A percentile compares a stretch with the other conserved stretches of the same genome.
These are phyloP conservation scores for Platanthera zijinensis DNA, from an alignment of 106 monocot species.

Conservation along the genomic window DNA sequence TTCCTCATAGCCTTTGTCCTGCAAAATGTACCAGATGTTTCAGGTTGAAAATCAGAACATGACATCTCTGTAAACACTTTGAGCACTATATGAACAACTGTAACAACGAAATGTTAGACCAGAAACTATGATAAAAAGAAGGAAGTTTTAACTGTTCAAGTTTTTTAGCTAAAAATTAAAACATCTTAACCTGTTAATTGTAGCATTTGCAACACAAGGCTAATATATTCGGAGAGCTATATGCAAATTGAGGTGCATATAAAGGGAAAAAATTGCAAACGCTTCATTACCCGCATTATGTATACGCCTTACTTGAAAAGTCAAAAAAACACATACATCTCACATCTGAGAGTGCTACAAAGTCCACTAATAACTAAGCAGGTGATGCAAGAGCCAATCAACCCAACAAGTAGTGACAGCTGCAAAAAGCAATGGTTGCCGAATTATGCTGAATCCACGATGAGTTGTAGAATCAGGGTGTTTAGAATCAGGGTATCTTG, in stretches of 20 bases:
- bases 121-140: not conserved
- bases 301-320: no score
- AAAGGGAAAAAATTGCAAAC: no score
- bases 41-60: not conserved
- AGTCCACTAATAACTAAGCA: no score
- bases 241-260: not conserved
- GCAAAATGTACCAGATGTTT: not conserved
- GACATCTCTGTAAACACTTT: not conserved
- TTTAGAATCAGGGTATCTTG: no score
- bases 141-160: not conserved
- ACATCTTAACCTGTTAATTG: not conserved
- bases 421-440: no score
- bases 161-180: not conserved
- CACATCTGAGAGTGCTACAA: no score
- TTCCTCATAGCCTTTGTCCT: conserved; percentile 45
- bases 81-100: not conserved
- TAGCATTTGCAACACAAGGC: not conserved
- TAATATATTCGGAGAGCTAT: not conserved
- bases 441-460: no score
- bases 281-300: no score
- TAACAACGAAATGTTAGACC: not conserved
- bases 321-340: no score
- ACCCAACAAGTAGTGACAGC: no score
- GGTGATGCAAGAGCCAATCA: no score
- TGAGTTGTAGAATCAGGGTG: no score